A percentile compares a stretch with the other conserved stretches of the same genome.
phyloP scores from a whole-genome alignment of 805 yeast species.

The Metschnikowia peoriensis region DNA sequence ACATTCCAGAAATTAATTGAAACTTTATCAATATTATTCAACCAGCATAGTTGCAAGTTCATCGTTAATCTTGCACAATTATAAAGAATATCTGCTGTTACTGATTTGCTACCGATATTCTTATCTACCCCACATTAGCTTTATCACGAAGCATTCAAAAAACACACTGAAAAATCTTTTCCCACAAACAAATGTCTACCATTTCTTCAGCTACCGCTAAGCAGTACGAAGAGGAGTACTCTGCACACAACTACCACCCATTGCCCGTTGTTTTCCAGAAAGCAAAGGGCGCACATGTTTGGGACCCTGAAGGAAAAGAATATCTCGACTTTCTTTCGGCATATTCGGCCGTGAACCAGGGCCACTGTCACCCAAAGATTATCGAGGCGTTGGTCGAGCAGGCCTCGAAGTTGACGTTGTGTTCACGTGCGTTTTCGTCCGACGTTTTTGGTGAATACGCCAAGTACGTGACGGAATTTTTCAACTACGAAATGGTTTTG shows the following conservation, averaged over 20 bases:
- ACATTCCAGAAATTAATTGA: background rate
- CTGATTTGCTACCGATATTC: background rate
- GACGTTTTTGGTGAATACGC: constrained; percentile 87
- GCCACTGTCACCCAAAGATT: constrained; percentile 96
- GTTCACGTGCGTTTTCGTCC: constrained; percentile 90
- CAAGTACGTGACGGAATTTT: constrained; percentile 82
- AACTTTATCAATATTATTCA: background rate
- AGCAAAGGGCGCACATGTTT: constrained; percentile 88
- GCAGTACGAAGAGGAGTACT: constrained; percentile 70
- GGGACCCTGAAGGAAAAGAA: constrained; percentile 98
- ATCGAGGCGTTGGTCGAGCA: constrained; percentile 82
- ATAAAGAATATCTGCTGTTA: no score
- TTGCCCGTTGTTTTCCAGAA: constrained; percentile 88
- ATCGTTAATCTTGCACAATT: background rate
- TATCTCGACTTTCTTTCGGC: constrained; percentile 92
- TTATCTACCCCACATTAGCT: background rate
- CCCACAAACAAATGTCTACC: constrained; percentile 6
- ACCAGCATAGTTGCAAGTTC: background rate
- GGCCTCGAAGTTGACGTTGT: constrained; percentile 77
- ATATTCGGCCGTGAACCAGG: constrained; percentile 96
- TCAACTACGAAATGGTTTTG: constrained; percentile 86
- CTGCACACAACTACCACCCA: constrained; percentile 97
- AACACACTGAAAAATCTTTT: background rate
- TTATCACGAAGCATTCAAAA: background rate
- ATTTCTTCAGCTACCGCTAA: constrained; percentile 65